Base-by-base conservation (phyloP, 305 asterid genomes). In the Rubia tinctorum region DNA sequence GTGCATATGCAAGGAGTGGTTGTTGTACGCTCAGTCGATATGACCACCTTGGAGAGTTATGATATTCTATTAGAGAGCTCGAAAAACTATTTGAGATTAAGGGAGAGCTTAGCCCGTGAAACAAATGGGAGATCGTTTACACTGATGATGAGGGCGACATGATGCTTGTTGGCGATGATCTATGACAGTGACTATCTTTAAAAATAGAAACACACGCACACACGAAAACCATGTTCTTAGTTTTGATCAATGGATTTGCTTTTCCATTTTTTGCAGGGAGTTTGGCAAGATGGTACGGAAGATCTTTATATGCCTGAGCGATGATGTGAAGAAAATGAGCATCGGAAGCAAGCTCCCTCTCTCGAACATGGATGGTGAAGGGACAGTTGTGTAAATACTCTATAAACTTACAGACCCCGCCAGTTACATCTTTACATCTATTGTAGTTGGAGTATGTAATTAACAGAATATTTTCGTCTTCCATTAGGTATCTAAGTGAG, bases 111-210 rank as follows among this genome's bases (percentile, higher is more conserved):
- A 68, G 72, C 44, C 85, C 89, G 12, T 75, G 90, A 71, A 86
- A 82, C 81, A 90, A 87, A 80, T 89, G 91, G 96, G 88, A 87
- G 75, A 83, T 93, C 27, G 93, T 89, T 37, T 93, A 83, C 74
- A 87, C 95, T 0, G 97, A 93, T 74, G 84, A 87, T 9, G 97
- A 93, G 75, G 98, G 92, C 9, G 96, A 93, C 73, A 86, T 86
- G 89, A 93, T 93, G 98, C 96, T 93, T 7, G 86, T 93, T 59
- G 98, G 98, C 1, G 97, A 93, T 73, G 97, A 93, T 76, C 98
- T 96, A 30, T 93, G 98, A 97, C 79, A 55, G 98, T 93, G 79
- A 86, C 96, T 84, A 65, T 67, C 78, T 75, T 44, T 23, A 6
- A 43, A n/a, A 64, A 23, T 72, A 72, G 76, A 39, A 39, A 6